A percentile compares a stretch with the other conserved stretches of the same genome.
Evolutionary conservation across 352 stramenopile genomes (phyloP).

Genomic region (Phytophthora cryptogea): DNA sequence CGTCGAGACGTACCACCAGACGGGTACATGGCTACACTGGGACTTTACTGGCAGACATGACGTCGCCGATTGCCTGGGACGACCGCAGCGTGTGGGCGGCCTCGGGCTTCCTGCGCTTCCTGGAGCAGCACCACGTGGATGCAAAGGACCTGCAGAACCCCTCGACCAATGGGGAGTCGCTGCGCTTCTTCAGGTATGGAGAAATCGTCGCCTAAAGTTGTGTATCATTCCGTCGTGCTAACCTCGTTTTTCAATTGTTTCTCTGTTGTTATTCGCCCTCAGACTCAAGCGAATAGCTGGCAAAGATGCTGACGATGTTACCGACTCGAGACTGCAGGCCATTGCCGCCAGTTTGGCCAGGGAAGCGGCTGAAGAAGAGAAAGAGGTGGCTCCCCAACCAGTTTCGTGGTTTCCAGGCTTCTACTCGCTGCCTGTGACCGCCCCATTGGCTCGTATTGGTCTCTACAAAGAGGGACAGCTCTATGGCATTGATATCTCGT

Average conservation of each 20-base stretch:
- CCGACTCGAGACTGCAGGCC: slow-evolving; percentile 23
- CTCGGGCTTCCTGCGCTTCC: slow-evolving; percentile 64
- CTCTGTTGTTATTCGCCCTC: background rate
- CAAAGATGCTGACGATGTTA: background rate
- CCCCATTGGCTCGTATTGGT: slow-evolving; percentile 46
- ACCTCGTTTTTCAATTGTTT: slow-evolving; percentile 10
- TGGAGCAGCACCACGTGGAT: slow-evolving; percentile 54
- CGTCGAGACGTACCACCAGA: background rate
- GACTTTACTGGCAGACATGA: background rate
- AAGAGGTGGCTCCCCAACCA: slow-evolving; percentile 14
- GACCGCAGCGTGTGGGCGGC: slow-evolving; percentile 43
- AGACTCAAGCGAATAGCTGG: slow-evolving; percentile 37
- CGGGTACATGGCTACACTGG: slow-evolving; percentile 14
- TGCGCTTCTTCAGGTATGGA: slow-evolving; percentile 68
- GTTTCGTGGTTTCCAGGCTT: slow-evolving; percentile 66
- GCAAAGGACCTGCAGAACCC: slow-evolving; percentile 45
- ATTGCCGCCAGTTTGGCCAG: slow-evolving; percentile 27
- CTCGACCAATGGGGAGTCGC: slow-evolving; percentile 21
- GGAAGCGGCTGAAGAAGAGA: slow-evolving; percentile 17
- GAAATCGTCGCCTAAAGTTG: slow-evolving; percentile 5
- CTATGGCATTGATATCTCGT: slow-evolving; percentile 88
- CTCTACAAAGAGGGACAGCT: slow-evolving; percentile 59
- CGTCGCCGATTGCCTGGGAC: slow-evolving; percentile 36
- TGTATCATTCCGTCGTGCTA: slow-evolving; percentile 21
- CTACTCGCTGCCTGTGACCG: slow-evolving; percentile 59